phyloP scores from a whole-genome alignment of 345 rosid genomes.

The Moricandia arvensis region DNA sequence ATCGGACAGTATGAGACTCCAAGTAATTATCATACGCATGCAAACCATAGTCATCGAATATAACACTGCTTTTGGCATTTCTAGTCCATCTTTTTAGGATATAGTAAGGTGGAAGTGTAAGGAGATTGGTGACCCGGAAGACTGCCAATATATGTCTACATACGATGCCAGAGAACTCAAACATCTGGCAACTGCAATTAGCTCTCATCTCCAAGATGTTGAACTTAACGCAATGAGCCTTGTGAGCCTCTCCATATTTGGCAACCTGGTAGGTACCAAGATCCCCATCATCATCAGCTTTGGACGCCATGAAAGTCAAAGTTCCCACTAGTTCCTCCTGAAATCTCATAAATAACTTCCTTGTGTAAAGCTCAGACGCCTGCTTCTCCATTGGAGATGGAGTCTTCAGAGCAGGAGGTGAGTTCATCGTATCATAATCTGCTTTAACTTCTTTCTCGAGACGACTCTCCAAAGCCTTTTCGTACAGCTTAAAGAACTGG shows the following conservation, averaged over 20 bases:
- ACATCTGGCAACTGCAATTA: slow-evolving; percentile 66
- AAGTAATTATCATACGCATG: slow-evolving; percentile 44
- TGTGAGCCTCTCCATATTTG: slow-evolving; percentile 62
- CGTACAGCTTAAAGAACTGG: slow-evolving; percentile 53
- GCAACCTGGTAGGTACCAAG: slow-evolving; percentile 48
- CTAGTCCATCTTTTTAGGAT: slow-evolving; percentile 61
- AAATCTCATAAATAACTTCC: slow-evolving; percentile 45
- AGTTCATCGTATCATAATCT: slow-evolving; percentile 48
- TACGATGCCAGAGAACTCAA: slow-evolving; percentile 63
- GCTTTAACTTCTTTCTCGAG: slow-evolving; percentile 53
- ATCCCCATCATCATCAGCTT: slow-evolving; percentile 44
- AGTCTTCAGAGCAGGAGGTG: slow-evolving; percentile 44
- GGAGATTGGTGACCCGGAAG: slow-evolving; percentile 64
- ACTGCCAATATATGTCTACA: slow-evolving; percentile 66
- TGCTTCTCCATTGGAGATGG: slow-evolving; percentile 59
- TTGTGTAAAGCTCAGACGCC: slow-evolving; percentile 47
- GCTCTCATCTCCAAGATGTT: slow-evolving; percentile 61
- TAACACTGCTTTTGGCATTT: slow-evolving; percentile 57
- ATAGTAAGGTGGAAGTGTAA: slow-evolving; percentile 62
- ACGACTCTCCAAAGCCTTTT: slow-evolving; percentile 50
- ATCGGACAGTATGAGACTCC: slow-evolving; percentile 61
- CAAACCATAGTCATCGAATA: slow-evolving; percentile 45
- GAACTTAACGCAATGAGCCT: slow-evolving; percentile 52
- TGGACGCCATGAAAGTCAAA: slow-evolving; percentile 51
- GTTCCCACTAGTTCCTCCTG: slow-evolving; percentile 56